Base-by-base conservation (phyloP, 257 asterid genomes). In the Jacaranda copaia region DNA sequence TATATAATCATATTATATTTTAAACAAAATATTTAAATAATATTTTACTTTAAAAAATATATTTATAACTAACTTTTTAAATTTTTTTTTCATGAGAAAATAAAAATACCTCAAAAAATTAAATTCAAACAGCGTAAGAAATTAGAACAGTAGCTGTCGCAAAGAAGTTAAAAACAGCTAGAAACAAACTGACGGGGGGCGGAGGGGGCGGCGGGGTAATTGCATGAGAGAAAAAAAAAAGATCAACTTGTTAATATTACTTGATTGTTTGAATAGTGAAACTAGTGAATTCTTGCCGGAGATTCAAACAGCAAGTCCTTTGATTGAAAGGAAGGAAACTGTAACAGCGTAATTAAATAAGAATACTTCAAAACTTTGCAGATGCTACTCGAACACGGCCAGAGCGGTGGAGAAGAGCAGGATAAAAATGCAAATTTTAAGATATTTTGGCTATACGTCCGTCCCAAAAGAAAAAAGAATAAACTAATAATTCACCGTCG, bases 331-430 rank as follows among this genome's bases (percentile, higher is more conserved):
- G 58, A 72, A 65, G 63, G 70, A 63, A 52, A 32, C 11, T 12
- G 53, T 38, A 45, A 48, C 72, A 48, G 42, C 68, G 76, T 20
- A 63, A 8, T 68, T 20, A 57, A 36, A 38, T 40, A 55, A 20
- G 35, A 20, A 14, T 32, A 39, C 42, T 49, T 46, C 42, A 60
- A 62, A 13, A 19, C 59, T 36, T 42, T 10, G 68, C 10, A 73
- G 53, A 75, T 76, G 43, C 15, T 20, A 53, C 79, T 63, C 4
- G 66, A 43, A 3, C 61, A 60, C 46, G 15, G 18, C 70, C 60
- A 58, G 46, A 42, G 45, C 5, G 35, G 18, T 40, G 58, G 13
- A 25, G 46, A 32, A 32, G 59, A 40, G 12, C 40, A 12, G 57
- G 56, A 42, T 8, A 18, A 15, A 4, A 7, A 35, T 7, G 14